Evolutionary conservation across 2,329 filamentous ascomycete species (phyloP), one percentile per base, ranked within the genome.

Genomic region (Alternaria hordeiaustralica): DNA sequence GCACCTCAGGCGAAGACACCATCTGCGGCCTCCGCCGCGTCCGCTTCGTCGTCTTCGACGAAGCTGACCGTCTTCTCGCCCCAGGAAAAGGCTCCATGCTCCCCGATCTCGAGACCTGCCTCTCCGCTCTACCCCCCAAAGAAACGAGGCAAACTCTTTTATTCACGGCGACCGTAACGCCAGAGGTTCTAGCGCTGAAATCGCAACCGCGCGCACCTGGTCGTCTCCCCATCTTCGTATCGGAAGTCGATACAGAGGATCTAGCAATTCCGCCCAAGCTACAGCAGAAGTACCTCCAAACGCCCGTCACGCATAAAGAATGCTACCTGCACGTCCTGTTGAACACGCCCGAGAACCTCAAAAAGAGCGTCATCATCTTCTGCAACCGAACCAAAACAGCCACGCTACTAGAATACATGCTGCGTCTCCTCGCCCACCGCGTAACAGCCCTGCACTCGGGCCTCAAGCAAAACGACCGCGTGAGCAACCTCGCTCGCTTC

Each of bases 131-230:
- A 0, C 96, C 96, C 0, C 89, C 92, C 0, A 87, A 93, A 5
- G 82, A 87, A 2, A 85, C 93, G 75, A 88, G 96, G n/a, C 94
- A 99, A 80, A 99, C 95, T 0, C 88, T 97, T 15, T 87, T 99
- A 3, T 99, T 99, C 82, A 99, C 96, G 9, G 96, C 96, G 15
- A 99, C 96, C 2, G 90, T 99, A 46, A 98, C 96, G 0, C 89
- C 93, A 3, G 95, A 98, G 82, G 94, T 99, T 5, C 89, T 93
- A 54, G 92, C 93, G 3, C 82, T 98, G 63, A 96, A 97, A 80
- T 87, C 91, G 62, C 88, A 92, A 82, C 90, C 93, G 9, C 90
- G 93, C 8, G 86, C 89, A 46, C 85, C 88, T 2, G 89, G 88
- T 56, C 91, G 92, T 65, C 89, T 88, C 55, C 90, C 93, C 1